Conservation (phyloP, 345 rosid genomes). For the Noccaea bulbosa region DNA sequence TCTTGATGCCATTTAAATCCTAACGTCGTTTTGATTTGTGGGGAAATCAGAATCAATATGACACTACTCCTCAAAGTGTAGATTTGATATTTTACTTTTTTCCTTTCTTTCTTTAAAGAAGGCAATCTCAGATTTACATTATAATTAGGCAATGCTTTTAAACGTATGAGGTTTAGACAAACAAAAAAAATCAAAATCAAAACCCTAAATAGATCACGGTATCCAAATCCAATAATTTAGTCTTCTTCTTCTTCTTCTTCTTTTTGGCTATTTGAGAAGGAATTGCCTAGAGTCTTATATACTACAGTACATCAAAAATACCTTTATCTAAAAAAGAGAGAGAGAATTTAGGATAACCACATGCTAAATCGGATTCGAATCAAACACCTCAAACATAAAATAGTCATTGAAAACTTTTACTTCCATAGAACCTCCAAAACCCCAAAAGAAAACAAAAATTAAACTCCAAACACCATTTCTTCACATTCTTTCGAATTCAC, state of each 20-base stretch:
- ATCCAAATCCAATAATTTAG: slow-evolving; percentile 6
- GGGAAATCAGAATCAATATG: too few species aligned
- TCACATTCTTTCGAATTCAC: slow-evolving; percentile 15
- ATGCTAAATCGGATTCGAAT: not conserved
- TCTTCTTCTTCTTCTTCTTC: not conserved
- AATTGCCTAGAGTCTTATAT: slow-evolving; percentile 2
- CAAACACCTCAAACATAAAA: slow-evolving; percentile 37
- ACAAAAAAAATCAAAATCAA: not conserved
- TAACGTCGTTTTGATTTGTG: too few species aligned
- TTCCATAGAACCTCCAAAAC: slow-evolving; percentile 28
- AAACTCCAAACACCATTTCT: slow-evolving; percentile 15
- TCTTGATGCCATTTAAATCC: too few species aligned
- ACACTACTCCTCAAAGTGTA: too few species aligned
- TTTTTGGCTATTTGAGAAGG: not conserved
- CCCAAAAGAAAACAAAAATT: not conserved
- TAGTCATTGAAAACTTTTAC: slow-evolving; percentile 15
- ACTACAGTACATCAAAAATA: not conserved
- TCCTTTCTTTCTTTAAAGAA: not conserved
- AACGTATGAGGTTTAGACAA: not conserved
- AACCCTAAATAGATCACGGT: slow-evolving; percentile 6
- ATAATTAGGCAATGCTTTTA: not conserved
- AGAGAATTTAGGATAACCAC: slow-evolving; percentile 28
- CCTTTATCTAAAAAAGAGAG: not conserved
- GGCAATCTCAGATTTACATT: slow-evolving; percentile 14
- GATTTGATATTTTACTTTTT: not conserved